Percentiles rank a stretch among this genome's conserved stretches.
These are phyloP conservation scores for Sporothrix schenckii DNA, from an alignment of 2,329 filamentous ascomycete genomes.

Conservation along the genomic window DNA sequence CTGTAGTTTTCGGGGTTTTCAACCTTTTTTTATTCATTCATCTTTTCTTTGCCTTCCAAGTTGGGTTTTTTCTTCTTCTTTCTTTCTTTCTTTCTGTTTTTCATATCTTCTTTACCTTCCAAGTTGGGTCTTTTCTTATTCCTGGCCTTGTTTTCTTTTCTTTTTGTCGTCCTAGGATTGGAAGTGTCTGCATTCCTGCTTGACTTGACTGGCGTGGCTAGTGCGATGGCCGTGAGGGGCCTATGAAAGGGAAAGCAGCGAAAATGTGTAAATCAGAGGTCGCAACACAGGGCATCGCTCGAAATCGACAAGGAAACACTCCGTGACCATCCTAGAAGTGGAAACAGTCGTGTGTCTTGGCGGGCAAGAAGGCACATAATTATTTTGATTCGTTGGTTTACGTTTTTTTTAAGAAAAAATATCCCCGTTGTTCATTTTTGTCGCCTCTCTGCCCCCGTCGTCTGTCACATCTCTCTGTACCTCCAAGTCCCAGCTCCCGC, in stretches of 20 bases:
- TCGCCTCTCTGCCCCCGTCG: not conserved
- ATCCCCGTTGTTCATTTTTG: not conserved
- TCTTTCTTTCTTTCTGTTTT: not conserved
- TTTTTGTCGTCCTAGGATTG: not conserved
- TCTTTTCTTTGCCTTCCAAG: not conserved
- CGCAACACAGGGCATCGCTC: too few relatives aligned
- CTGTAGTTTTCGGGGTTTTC: not conserved
- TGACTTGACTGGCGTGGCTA: not conserved
- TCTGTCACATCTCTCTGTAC: not conserved
- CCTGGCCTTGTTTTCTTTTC: not conserved
- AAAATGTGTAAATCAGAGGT: not conserved
- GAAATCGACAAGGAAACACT: too few relatives aligned
- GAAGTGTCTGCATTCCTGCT: constrained; percentile 14
- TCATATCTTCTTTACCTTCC: not conserved
- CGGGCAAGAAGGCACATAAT: too few relatives aligned
- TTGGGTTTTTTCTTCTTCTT: not conserved
- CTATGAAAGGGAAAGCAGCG: not conserved
- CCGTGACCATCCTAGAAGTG: too few relatives aligned
- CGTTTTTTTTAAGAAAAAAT: not conserved
- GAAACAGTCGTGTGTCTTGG: too few relatives aligned
- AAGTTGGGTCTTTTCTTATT: not conserved
- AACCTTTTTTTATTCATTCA: not conserved
- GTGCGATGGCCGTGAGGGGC: not conserved
- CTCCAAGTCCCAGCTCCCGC: not conserved
- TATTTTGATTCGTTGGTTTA: not conserved